A percentile compares a stretch with the other conserved stretches of the same genome.
phyloP scores from a whole-genome alignment of 768 basidiomycete species.

The Auricularia sp. region DNA sequence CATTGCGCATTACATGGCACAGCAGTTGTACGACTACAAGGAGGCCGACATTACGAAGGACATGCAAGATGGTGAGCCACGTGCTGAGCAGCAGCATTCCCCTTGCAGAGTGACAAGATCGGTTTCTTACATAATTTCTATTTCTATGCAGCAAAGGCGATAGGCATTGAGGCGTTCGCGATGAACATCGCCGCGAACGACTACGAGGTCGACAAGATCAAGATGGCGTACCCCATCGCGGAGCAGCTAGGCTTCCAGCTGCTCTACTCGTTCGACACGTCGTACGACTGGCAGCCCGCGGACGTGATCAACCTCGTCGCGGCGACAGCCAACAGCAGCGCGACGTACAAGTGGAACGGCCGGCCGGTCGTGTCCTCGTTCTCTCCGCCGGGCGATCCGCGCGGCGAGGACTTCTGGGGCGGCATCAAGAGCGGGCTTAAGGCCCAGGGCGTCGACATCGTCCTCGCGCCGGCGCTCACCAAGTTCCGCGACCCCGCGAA shows the following conservation, averaged over 20 bases:
- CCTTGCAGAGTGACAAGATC: neutral
- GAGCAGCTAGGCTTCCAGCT: neutral
- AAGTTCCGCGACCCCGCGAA: neutral
- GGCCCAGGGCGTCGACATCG: neutral
- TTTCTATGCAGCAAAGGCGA: neutral
- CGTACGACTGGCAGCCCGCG: neutral
- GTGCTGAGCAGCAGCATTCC: neutral
- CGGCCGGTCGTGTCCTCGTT: neutral
- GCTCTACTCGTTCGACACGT: neutral
- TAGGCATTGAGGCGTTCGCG: neutral
- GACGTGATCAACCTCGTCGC: neutral
- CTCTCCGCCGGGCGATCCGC: neutral
- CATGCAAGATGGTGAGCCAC: neutral
- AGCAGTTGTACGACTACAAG: neutral
- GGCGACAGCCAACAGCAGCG: neutral
- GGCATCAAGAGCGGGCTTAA: neutral
- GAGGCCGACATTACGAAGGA: neutral
- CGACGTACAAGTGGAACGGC: neutral
- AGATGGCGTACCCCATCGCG: neutral
- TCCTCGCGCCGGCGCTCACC: conserved; percentile 2
- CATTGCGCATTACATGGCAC: neutral
- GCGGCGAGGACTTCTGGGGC: neutral
- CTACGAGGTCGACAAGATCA: conserved; percentile 1
- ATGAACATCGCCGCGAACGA: neutral
- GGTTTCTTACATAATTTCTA: neutral